A percentile compares a stretch with the other conserved stretches of the same genome.
Evolutionary conservation across 1,284 basidiomycete genomes (phyloP).

Genomic region (Erythrobasidium hasegawianum): DNA sequence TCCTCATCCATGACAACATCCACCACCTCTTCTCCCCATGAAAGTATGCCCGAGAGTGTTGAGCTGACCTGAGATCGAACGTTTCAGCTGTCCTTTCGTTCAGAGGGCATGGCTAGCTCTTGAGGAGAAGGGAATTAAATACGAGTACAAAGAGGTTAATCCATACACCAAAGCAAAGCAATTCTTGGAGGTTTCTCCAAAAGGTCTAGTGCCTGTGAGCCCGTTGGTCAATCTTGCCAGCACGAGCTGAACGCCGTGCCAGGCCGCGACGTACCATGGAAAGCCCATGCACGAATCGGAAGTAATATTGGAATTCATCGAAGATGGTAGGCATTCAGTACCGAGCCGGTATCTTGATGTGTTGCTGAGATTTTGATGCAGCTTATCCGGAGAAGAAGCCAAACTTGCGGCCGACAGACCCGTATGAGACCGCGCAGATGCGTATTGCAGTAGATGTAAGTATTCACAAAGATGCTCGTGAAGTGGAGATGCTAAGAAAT

Average conservation of each 20-base stretch:
- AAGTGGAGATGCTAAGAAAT: neutral
- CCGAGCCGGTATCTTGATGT: no score
- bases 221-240: neutral
- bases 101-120: slow-evolving; percentile 42
- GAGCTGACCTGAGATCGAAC: neutral
- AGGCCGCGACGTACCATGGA: slow-evolving; percentile 58
- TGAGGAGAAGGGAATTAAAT: slow-evolving; percentile 58
- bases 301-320: slow-evolving; percentile 61
- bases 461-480: neutral
- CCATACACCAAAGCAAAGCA: slow-evolving; percentile 41
- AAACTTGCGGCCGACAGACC: slow-evolving; percentile 50
- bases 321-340: slow-evolving; percentile 54
- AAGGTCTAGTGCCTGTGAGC: slow-evolving; percentile 38
- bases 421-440: slow-evolving; percentile 31
- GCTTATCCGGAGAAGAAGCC: slow-evolving; percentile 48
- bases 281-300: slow-evolving; percentile 61
- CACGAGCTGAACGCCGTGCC: neutral
- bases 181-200: slow-evolving; percentile 42
- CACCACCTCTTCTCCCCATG: no score
- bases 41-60: no score
- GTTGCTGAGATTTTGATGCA: neutral
- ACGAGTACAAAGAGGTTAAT: slow-evolving; percentile 54
- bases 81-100: slow-evolving; percentile 34
- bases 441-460: slow-evolving; percentile 31
- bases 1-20: neutral